Evolutionary conservation across 1,284 basidiomycete species (phyloP), one percentile per base, ranked within the genome.

Genomic region (Pholiota adiposa): DNA sequence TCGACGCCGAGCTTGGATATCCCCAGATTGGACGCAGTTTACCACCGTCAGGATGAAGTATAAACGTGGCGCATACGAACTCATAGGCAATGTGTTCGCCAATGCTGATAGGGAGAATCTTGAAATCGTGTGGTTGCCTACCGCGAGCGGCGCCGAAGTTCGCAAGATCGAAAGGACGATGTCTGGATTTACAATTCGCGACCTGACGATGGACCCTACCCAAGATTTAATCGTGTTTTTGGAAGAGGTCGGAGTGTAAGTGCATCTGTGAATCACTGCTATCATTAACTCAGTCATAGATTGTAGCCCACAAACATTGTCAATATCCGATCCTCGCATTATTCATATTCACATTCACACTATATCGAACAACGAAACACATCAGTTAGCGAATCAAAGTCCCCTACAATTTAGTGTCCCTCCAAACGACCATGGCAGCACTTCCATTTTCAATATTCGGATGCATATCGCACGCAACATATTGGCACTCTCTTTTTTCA

Each of bases 391-490:
- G n/a, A n/a, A 9, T n/a, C 7, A 11, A 3, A 43, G 8, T 18
- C 9, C 19, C 6, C 21, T 43, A 11, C 1, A 23, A 18, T 21
- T 23, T 21, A 6, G 18, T 40, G 16, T 40, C 16, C 9, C 11
- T 9, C 4, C 18, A 14, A n/a, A 2, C 4, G 2, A 2, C 18
- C 5, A 3, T 7, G 1, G 7, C 7, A 6, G 5, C n/a, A 0
- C 0, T 16, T 2, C 19, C 19, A 21, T 23, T 19, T 38, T 9
- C 36, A 21, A 43, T 21, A 8, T 19, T 19, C 2, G 11, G 11
- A n/a, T 43, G 3, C 8, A 21, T 19, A 43, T 43, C 11, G 19
- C 40, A 21, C 6, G 19, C 11, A 12, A 43, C 6, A 43, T 21
- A 9, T 1, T 43, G 19, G 40, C 18, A 8, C n/a, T 43, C 21